phyloP scores from a whole-genome alignment of 164 flowering plant genomes.

The Stephania japonica region DNA sequence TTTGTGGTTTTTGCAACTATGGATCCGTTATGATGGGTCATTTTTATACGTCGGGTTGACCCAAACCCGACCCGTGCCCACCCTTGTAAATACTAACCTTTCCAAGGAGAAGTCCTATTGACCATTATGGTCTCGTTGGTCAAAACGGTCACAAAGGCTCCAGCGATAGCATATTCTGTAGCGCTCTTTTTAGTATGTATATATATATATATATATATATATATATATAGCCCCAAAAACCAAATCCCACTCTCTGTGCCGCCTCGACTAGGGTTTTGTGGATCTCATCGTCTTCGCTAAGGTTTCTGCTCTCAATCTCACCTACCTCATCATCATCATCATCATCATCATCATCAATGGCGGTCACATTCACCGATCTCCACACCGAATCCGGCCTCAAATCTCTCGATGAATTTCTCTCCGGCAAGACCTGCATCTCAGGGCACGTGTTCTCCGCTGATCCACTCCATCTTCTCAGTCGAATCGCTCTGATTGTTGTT shows the following conservation, averaged over 20 bases:
- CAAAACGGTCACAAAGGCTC: no score
- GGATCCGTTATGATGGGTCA: no score
- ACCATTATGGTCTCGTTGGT: no score
- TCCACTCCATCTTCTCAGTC: background rate
- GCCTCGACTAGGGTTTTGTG: background rate
- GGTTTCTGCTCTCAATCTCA: conserved; percentile 13
- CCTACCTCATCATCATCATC: background rate
- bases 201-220: background rate
- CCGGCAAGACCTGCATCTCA: conserved; percentile 67
- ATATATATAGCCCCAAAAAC: no score
- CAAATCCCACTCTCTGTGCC: background rate
- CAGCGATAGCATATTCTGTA: no score
- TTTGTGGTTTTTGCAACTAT: no score
- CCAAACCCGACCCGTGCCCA: no score
- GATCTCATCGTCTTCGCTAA: background rate
- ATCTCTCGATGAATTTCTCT: conserved; percentile 61
- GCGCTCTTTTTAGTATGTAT: no score
- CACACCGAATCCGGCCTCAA: conserved; percentile 80
- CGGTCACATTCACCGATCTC: conserved; percentile 78
- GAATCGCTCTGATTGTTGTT: background rate
- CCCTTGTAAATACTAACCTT: no score
- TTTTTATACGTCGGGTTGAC: no score
- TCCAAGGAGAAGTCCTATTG: no score
- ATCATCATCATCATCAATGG: conserved; percentile 38
- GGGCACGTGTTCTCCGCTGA: conserved; percentile 37